phyloP scores from a whole-genome alignment of 768 basidiomycete species.

The Candolleomyces aberdarensis region DNA sequence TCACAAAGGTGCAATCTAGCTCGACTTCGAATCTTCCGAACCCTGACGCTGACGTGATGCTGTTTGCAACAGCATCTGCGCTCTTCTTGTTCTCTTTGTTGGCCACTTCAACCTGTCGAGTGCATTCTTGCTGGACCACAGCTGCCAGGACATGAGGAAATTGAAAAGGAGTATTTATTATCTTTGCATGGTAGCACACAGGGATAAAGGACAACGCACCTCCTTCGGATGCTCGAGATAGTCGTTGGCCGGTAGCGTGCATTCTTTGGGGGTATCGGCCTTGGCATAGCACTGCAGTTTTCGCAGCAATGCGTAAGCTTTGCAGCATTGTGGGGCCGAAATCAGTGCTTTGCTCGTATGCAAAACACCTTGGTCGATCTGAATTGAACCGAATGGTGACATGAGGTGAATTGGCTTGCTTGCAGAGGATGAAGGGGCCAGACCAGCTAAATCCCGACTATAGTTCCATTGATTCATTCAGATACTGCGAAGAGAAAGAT shows the following conservation, averaged over 20 bases:
- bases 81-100: conserved; percentile 69
- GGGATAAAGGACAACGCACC: conserved; percentile 43
- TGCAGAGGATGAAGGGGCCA: conserved; percentile 19
- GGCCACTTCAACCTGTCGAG: conserved; percentile 61
- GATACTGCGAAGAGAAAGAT: not conserved
- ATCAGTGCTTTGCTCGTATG: conserved; percentile 70
- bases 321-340: not conserved
- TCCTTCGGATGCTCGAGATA: conserved; percentile 88
- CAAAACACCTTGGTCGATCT: conserved; percentile 87
- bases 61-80: conserved; percentile 68
- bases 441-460: conserved; percentile 47
- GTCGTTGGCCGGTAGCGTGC: conserved; percentile 71
- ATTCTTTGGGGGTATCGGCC: conserved; percentile 72
- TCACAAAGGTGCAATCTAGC: not conserved
- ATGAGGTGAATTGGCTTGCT: not conserved
- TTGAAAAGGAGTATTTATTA: not conserved
- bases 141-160: conserved; percentile 52
- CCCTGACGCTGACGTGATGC: conserved; percentile 72
- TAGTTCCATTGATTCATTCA: not conserved
- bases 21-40: not conserved
- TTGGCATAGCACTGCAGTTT: conserved; percentile 74
- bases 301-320: conserved; percentile 5
- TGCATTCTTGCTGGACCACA: conserved; percentile 66
- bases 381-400: not conserved
- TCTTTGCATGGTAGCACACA: not conserved